phyloP scores from a whole-genome alignment of 2,329 filamentous ascomycete genomes.

The Phaeosphaeria sp. region DNA sequence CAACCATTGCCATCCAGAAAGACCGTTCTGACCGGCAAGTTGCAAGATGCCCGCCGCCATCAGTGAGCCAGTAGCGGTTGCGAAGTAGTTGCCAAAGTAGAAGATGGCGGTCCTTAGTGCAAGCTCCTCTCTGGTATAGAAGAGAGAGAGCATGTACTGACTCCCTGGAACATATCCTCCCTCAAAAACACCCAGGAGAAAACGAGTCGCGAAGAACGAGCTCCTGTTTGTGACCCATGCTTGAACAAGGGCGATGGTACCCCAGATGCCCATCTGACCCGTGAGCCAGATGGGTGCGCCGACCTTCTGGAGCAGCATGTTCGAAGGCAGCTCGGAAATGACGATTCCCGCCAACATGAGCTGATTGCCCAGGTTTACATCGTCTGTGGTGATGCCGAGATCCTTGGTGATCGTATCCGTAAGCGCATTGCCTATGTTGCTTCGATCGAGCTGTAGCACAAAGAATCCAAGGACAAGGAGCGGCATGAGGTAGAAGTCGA shows the following conservation, averaged over 20 bases:
- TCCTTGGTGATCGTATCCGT: slow-evolving; percentile 36
- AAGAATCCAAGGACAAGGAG: slow-evolving; percentile 46
- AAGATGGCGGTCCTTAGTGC: slow-evolving; percentile 51
- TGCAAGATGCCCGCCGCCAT: slow-evolving; percentile 49
- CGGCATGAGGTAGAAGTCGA: neutral
- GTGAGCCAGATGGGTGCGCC: slow-evolving; percentile 49
- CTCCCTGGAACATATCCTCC: slow-evolving; percentile 64
- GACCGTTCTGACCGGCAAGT: slow-evolving; percentile 48
- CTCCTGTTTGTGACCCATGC: slow-evolving; percentile 62
- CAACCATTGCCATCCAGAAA: slow-evolving; percentile 49
- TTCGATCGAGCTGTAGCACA: slow-evolving; percentile 50
- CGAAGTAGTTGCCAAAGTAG: slow-evolving; percentile 47
- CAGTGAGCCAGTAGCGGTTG: slow-evolving; percentile 44
- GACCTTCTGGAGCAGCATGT: slow-evolving; percentile 46
- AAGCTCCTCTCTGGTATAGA: slow-evolving; percentile 62
- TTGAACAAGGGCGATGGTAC: slow-evolving; percentile 65
- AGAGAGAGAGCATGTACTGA: slow-evolving; percentile 73
- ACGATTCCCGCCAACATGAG: slow-evolving; percentile 85
- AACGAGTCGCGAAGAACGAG: slow-evolving; percentile 47
- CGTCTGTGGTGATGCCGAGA: slow-evolving; percentile 26
- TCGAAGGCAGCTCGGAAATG: slow-evolving; percentile 50
- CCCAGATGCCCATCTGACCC: slow-evolving; percentile 50
- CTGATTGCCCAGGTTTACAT: slow-evolving; percentile 42
- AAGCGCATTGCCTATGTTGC: slow-evolving; percentile 47
- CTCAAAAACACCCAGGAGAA: slow-evolving; percentile 50